Evolutionary conservation across 2,329 filamentous ascomycete genomes (phyloP).

Genomic region (Sordariomycetes sp.): DNA sequence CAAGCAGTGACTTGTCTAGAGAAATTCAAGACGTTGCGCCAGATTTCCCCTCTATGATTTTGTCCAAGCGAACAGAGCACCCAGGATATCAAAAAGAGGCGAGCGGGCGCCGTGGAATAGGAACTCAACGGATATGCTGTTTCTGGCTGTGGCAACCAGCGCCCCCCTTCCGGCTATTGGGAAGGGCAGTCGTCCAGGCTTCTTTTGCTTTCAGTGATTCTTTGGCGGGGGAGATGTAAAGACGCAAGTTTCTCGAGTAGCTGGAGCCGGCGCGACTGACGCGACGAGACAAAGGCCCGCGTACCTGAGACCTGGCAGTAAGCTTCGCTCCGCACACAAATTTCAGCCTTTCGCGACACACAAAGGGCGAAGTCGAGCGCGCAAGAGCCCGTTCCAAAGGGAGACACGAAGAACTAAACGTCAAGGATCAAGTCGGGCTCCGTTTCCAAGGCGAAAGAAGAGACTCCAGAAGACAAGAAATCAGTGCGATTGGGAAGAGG

Average conservation of each 20-base stretch:
- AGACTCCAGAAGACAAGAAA: too few relatives aligned
- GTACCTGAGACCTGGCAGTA: not conserved
- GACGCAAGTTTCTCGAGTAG: not conserved
- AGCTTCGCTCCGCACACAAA: not conserved
- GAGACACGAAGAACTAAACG: not conserved
- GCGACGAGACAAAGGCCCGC: not conserved
- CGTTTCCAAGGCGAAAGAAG: too few relatives aligned
- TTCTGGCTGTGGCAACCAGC: not conserved
- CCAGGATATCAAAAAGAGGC: not conserved
- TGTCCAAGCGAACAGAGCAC: not conserved
- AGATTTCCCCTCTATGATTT: not conserved
- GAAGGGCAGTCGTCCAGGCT: not conserved
- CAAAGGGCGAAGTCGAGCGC: not conserved
- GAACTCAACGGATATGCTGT: not conserved
- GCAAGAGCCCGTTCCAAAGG: not conserved
- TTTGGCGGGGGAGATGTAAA: not conserved
- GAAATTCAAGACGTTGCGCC: not conserved
- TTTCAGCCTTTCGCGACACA: not conserved
- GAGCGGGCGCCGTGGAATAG: not conserved
- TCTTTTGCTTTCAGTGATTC: not conserved
- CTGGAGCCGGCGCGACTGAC: not conserved
- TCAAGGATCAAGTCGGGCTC: not conserved
- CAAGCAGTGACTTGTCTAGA: not conserved
- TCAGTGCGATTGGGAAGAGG: too few relatives aligned
- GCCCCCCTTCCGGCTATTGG: not conserved